Base-by-base conservation (phyloP, 169 alveolate species). In the Plasmodium falciparum region DNA sequence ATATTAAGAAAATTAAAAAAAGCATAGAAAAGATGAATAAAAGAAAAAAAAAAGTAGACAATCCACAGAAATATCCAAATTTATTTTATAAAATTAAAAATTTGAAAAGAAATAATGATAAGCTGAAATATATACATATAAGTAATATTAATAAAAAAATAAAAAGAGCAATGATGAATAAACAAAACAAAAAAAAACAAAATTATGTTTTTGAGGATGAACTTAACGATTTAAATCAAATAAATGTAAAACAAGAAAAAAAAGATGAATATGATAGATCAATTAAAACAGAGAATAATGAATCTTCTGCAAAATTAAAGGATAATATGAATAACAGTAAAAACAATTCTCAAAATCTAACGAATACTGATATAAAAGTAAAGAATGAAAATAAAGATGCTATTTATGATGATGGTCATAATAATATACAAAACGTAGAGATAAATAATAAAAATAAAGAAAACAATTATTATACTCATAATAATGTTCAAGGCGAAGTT, bases 11-110 rank as follows among this genome's bases (percentile, higher is more conserved):
- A 15, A 43, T 83, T 33, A 69, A 83, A 22, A 83, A 69, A 56
- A 83, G 56, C 56, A 83, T 69, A 33, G 52, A 69, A 11, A 67
- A 70, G 11, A 24, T 56, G 2, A 33, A 8, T 11, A 83, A 83
- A 56, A 59, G 72, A 4, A 83, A 83, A 62, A 33, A 70, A 70
- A 1, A 83, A 56, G 17, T 67, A 67, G 15, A 69, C 69, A 33
- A 72, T 22, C 49, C 54, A 45, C 4, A 54, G 47, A 12, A 63
- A 49, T 67, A 33, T 83, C 47, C 47, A 39, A 67, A 69, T 69
- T 45, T 67, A 15, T 52, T 83, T 33, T 83, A 83, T 39, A 83
- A 83, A 62, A 63, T 83, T 43, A 83, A 69, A 83, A 83, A 83
- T 50, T 67, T 83, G 17, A 67, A 70, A n/a, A 24, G 43, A 2